These are phyloP conservation scores for Elsinoe ampelina DNA, from an alignment of 2,329 filamentous ascomycete species.

Conservation along the genomic window DNA sequence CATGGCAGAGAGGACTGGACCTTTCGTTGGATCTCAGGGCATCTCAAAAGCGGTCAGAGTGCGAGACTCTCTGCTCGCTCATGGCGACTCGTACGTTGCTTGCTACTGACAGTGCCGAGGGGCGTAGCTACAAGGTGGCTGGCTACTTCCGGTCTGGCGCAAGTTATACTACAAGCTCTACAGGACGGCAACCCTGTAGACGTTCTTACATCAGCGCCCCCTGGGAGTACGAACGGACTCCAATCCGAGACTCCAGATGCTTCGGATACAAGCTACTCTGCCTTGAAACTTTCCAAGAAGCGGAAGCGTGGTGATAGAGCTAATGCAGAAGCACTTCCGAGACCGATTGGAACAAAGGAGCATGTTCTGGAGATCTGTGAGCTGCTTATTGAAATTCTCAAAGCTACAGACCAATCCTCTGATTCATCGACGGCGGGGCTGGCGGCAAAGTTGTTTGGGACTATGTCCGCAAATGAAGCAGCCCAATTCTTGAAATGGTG, in stretches of 20 bases:
- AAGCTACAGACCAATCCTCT: neutral
- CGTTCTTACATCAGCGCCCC: neutral
- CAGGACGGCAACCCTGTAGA: neutral
- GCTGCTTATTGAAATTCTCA: neutral
- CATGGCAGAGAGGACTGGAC: conserved; percentile 53
- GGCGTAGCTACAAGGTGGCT: conserved; percentile 12
- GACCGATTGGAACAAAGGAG: neutral
- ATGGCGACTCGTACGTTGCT: conserved; percentile 47
- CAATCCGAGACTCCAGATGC: neutral
- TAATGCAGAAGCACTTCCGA: neutral
- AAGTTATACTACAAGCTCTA: conserved; percentile 11
- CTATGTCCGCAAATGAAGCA: neutral
- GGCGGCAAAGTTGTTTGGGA: neutral
- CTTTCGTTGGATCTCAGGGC: conserved; percentile 56
- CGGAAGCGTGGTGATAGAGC: neutral
- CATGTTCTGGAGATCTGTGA: neutral
- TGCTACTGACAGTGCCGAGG: conserved; percentile 10
- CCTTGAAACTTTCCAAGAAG: neutral
- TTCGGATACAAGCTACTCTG: neutral
- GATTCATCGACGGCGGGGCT: no score
- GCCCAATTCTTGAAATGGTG: neutral
- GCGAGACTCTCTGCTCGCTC: conserved; percentile 36
- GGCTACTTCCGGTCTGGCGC: neutral
- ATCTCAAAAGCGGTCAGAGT: conserved; percentile 38
- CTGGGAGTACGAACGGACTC: neutral